Evolutionary conservation across 306 rosid species (phyloP), one percentile per base, ranked within the genome.

Genomic region (Prosopis cineraria): DNA sequence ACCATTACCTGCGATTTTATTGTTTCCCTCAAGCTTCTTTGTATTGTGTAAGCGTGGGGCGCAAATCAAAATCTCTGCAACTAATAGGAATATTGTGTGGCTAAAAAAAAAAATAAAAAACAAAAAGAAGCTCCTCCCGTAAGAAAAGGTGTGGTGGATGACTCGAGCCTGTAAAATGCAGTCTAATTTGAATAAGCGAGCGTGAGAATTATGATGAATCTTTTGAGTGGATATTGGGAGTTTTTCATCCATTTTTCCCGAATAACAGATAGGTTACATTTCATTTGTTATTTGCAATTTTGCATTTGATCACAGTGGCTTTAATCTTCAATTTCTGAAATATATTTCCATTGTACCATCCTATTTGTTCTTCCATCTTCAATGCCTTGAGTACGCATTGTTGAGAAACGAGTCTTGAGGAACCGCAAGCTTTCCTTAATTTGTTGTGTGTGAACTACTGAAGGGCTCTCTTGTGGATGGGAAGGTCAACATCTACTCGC

Each of bases 1-100:
- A 37, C 59, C n/a, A 73, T 72, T 36, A 27, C 62, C 36, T 71
- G 16, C 36, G 47, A 33, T 70, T 14, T 41, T 70, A 17, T 60
- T 71, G 31, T 50, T 53, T 52, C 40, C 73, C 40, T 58, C 70
- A 2, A 24, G 31, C 64, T 67, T 66, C 20, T 72, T 74, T 80
- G 70, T 66, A 29, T 58, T 37, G 76, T 10, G 39, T 79, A 68
- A 24, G 79, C 22, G 31, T 74, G 68, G 25, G 76, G 70, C 0
- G 24, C 60, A 53, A 37, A 27, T 70, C 50, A 37, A 4, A 50
- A 11, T 52, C 22, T 68, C 27, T 77, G 84, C 65, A 5, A 58
- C 36, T 13, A 29, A 5, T 29, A 13, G 3, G 65, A 29, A 27
- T 11, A 5, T 4, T 6, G 17, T 24, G 14, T 55, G 17, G 33